Percentiles rank a stretch among this genome's conserved stretches.
Evolutionary conservation across 441 rosid species (phyloP).

Genomic region (Breynia disticha): DNA sequence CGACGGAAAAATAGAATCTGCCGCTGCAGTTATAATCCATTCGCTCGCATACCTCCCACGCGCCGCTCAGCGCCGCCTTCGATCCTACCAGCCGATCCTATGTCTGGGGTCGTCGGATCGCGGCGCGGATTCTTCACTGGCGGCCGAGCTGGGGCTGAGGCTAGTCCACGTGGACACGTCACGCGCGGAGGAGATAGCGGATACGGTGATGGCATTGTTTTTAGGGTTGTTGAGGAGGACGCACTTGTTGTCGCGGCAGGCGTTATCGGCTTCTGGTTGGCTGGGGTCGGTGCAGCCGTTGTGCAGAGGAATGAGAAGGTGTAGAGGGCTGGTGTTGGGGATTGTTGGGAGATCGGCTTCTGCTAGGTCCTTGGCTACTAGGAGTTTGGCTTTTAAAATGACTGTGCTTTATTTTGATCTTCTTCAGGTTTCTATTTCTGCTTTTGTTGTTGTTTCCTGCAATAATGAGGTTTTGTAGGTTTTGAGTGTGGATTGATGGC

Average conservation of each 20-base stretch:
- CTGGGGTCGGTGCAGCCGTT: slow-evolving; percentile 90
- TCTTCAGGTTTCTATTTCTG: slow-evolving; percentile 40
- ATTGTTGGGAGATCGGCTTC: slow-evolving; percentile 90
- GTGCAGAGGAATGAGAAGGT: slow-evolving; percentile 87
- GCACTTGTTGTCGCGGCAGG: slow-evolving; percentile 75
- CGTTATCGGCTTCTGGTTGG: slow-evolving; percentile 87
- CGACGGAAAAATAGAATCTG: slow-evolving; percentile 80
- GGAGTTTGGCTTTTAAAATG: slow-evolving; percentile 95
- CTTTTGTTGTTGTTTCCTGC: too few species aligned
- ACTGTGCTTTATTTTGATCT: slow-evolving; percentile 90
- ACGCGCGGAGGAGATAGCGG: slow-evolving; percentile 95
- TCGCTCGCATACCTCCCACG: slow-evolving; percentile 97
- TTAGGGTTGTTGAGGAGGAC: slow-evolving; percentile 90
- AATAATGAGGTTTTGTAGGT: background rate
- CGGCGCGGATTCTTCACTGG: slow-evolving; percentile 77
- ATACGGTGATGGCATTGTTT: slow-evolving; percentile 96
- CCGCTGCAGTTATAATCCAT: slow-evolving; percentile 79
- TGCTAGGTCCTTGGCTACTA: slow-evolving; percentile 63
- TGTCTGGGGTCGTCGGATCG: slow-evolving; percentile 94
- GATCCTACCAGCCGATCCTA: slow-evolving; percentile 81
- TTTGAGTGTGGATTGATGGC: background rate
- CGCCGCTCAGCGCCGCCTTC: slow-evolving; percentile 94
- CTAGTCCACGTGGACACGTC: slow-evolving; percentile 84
- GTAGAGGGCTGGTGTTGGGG: slow-evolving; percentile 89
- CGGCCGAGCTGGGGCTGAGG: slow-evolving; percentile 78